Percentiles rank a stretch among this genome's conserved stretches.
These are phyloP conservation scores for Trichomonas tenax DNA, from an alignment of 208 protist genomes.

Conservation along the genomic window DNA sequence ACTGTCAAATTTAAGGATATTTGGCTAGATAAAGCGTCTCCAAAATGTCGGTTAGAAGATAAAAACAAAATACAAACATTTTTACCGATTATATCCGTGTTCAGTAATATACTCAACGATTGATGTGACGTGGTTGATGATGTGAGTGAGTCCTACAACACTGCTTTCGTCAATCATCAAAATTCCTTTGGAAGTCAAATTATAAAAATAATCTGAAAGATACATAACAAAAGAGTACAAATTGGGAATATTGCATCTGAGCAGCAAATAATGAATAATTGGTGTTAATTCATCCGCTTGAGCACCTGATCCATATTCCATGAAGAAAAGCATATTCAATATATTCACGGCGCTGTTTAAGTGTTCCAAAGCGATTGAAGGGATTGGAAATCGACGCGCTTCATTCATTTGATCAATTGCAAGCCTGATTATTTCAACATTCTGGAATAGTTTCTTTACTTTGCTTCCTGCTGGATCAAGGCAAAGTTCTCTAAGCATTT, in stretches of 20 bases:
- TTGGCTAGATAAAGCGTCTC: no score
- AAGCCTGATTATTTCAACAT: background rate
- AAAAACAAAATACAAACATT: no score
- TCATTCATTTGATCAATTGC: background rate
- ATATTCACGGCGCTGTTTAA: background rate
- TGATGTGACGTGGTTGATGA: background rate
- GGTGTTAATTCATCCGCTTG: background rate
- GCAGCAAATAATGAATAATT: background rate
- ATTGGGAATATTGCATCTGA: background rate
- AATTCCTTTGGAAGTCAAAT: background rate
- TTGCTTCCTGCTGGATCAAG: background rate
- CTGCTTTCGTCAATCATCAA: background rate
- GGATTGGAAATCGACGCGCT: background rate
- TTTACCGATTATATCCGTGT: background rate
- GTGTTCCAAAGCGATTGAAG: background rate
- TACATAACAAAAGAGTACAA: background rate
- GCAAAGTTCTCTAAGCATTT: background rate
- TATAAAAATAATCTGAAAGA: background rate
- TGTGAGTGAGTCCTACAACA: background rate
- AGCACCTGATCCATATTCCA: background rate
- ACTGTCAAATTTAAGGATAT: no score
- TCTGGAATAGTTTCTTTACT: background rate
- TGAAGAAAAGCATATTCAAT: background rate
- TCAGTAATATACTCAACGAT: background rate
- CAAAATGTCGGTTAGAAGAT: no score